These are phyloP conservation scores for Penicillium corylophilum DNA, from an alignment of 2,329 filamentous ascomycete genomes.

Conservation along the genomic window DNA sequence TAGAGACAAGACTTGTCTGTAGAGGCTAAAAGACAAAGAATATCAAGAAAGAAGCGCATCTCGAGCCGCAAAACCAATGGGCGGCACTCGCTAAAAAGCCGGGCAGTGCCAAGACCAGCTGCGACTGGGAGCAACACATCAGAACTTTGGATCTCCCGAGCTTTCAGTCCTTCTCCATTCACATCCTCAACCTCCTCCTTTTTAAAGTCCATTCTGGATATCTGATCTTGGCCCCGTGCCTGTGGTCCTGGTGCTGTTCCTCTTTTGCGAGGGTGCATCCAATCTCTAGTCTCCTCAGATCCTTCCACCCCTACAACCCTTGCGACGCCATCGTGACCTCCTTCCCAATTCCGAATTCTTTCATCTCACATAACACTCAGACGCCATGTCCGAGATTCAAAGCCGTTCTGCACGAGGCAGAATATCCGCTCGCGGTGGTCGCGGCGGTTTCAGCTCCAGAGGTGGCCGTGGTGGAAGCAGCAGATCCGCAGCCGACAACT, in stretches of 20 bases:
- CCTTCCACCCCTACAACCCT: constrained; percentile 28
- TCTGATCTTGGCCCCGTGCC: constrained; percentile 30
- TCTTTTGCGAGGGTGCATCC: constrained; percentile 41
- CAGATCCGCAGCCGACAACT: constrained; percentile 67
- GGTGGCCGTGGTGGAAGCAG: constrained; percentile 68
- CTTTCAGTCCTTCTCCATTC: constrained; percentile 22
- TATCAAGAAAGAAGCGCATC: background rate
- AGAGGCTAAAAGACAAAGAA: background rate
- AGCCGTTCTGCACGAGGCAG: constrained; percentile 84
- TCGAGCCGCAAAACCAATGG: constrained; percentile 14
- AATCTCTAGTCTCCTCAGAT: constrained; percentile 28
- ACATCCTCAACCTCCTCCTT: constrained; percentile 21
- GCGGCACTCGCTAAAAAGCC: constrained; percentile 36
- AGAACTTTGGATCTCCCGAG: constrained; percentile 26
- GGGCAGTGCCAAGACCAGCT: constrained; percentile 26
- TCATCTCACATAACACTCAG: constrained; percentile 31
- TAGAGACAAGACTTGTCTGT: background rate
- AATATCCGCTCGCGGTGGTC: constrained; percentile 83
- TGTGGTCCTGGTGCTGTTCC: constrained; percentile 39
- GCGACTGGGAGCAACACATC: constrained; percentile 27
- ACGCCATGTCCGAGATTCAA: constrained; percentile 90
- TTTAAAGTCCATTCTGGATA: constrained; percentile 19
- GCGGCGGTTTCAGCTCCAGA: constrained; percentile 70
- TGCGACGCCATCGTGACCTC: constrained; percentile 26
- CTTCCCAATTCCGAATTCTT: constrained; percentile 27